A percentile compares a stretch with the other conserved stretches of the same genome.
Conservation (phyloP, 345 rosid species). For the Moricandia moricandioides region DNA sequence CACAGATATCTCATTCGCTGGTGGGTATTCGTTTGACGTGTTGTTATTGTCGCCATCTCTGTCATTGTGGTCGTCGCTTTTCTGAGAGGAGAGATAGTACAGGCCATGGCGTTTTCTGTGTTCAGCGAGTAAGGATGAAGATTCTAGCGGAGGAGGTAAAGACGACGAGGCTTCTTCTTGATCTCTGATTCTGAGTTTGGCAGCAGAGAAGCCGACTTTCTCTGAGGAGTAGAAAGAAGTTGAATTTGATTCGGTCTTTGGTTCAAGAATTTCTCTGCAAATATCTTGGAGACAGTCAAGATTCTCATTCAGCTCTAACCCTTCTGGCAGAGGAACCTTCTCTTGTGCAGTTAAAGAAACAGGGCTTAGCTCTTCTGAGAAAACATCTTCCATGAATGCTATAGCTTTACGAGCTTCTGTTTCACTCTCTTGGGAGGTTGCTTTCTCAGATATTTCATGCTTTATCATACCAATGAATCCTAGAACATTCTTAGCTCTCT, state of each 20-base stretch:
- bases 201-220: slow-evolving; percentile 39
- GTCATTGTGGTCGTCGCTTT: slow-evolving; percentile 35
- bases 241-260: slow-evolving; percentile 44
- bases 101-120: slow-evolving; percentile 87
- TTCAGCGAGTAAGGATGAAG: slow-evolving; percentile 72
- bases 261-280: slow-evolving; percentile 47
- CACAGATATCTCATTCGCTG: slow-evolving; percentile 69
- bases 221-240: slow-evolving; percentile 48
- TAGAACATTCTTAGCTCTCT: slow-evolving; percentile 68
- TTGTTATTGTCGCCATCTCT: slow-evolving; percentile 11
- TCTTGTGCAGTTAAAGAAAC: slow-evolving; percentile 68
- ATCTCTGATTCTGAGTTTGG: slow-evolving; percentile 46
- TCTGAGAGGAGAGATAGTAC: slow-evolving; percentile 73
- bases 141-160: slow-evolving; percentile 41
- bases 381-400: slow-evolving; percentile 53
- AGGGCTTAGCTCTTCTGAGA: slow-evolving; percentile 75
- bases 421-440: slow-evolving; percentile 26
- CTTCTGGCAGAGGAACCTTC: slow-evolving; percentile 63
- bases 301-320: slow-evolving; percentile 62
- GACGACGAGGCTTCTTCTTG: slow-evolving; percentile 50
- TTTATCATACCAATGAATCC: slow-evolving; percentile 64
- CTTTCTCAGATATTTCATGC: slow-evolving; percentile 43
- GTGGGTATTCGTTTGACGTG: slow-evolving; percentile 62
- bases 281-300: slow-evolving; percentile 65
- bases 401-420: slow-evolving; percentile 44